Evolutionary conservation across 768 basidiomycete species (phyloP).

Genomic region (Rhizopogon salebrosus): DNA sequence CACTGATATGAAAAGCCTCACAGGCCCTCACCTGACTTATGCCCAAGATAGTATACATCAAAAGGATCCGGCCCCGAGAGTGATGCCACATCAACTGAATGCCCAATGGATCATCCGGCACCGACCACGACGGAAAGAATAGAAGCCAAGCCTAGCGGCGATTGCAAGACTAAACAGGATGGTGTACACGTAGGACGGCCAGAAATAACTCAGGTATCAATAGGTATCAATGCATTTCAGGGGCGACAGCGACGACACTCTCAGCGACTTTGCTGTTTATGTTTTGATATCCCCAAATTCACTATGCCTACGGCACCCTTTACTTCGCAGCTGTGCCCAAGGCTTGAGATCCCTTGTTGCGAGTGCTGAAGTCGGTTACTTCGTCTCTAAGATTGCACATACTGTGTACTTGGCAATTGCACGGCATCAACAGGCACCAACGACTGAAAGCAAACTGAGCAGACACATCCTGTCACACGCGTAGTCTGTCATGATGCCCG

Average conservation of each 20-base stretch:
- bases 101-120: background rate
- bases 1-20: background rate
- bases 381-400: too few relatives aligned
- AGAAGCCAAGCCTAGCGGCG: background rate
- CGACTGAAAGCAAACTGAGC: background rate
- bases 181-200: background rate
- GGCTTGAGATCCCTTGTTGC: too few relatives aligned
- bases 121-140: background rate
- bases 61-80: background rate
- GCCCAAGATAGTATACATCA: background rate
- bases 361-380: too few relatives aligned
- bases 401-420: background rate
- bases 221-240: too few relatives aligned
- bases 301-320: too few relatives aligned
- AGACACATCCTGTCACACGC: background rate
- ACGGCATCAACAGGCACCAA: background rate
- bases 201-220: too few relatives aligned
- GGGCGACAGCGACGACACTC: too few relatives aligned
- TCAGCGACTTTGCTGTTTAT: background rate
- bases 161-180: background rate
- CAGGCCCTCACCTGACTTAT: background rate
- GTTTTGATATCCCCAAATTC: background rate
- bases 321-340: background rate
- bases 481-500: background rate
- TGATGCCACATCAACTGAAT: background rate